phyloP scores from a whole-genome alignment of 2,329 filamentous ascomycete species.

The Fragosphaeria purpurea region DNA sequence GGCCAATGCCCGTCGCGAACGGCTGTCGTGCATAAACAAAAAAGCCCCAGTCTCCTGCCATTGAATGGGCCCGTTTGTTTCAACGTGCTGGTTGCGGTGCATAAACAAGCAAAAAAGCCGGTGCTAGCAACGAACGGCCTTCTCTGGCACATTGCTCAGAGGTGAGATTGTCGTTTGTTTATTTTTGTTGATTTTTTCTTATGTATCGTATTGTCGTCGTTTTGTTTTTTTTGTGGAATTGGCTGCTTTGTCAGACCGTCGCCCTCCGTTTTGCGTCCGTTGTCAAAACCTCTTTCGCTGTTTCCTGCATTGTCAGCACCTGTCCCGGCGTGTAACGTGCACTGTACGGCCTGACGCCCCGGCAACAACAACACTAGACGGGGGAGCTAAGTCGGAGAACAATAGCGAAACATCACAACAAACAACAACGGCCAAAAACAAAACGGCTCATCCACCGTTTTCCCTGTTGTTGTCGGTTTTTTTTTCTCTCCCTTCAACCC shows the following conservation, averaged over 20 bases:
- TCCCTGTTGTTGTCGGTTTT: neutral
- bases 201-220: too few relatives aligned
- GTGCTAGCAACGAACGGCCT: too few relatives aligned
- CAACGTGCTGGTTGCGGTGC: too few relatives aligned
- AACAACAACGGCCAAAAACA: neutral
- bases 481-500: neutral
- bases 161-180: too few relatives aligned
- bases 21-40: slow-evolving; percentile 4
- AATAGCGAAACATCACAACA: neutral
- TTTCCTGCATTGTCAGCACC: too few relatives aligned
- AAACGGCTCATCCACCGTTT: neutral
- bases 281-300: too few relatives aligned
- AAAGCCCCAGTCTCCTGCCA: neutral
- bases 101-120: too few relatives aligned
- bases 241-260: too few relatives aligned
- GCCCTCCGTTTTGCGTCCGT: too few relatives aligned
- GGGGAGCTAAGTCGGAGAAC: neutral
- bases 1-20: slow-evolving; percentile 1
- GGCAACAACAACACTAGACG: slow-evolving; percentile 7
- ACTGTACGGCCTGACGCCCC: slow-evolving; percentile 8
- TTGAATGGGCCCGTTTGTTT: too few relatives aligned
- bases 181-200: neutral
- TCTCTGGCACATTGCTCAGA: too few relatives aligned
- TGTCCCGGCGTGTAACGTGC: neutral
- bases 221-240: too few relatives aligned